These are phyloP conservation scores for Glycyrrhiza uralensis DNA, from an alignment of 306 rosid species.

Conservation along the genomic window DNA sequence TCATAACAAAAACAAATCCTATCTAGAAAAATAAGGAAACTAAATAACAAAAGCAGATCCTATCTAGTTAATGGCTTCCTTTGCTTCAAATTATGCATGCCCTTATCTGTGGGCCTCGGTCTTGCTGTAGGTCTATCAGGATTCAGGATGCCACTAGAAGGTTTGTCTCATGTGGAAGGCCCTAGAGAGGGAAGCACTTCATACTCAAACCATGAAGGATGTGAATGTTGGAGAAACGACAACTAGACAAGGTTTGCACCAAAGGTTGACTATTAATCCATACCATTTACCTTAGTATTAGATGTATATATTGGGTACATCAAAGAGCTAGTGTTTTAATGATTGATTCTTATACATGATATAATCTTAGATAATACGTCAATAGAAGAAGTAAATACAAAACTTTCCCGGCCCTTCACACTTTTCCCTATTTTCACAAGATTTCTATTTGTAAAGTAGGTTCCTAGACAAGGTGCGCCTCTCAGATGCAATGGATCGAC, in stretches of 20 bases:
- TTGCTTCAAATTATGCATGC: no score
- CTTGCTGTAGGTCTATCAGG: no score
- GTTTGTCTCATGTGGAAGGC: not conserved
- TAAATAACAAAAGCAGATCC: no score
- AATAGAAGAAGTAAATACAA: not conserved
- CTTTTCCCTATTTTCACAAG: not conserved
- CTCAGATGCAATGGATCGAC: conserved; percentile 7
- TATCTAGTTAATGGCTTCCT: no score
- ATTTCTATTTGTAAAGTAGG: not conserved
- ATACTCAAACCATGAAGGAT: not conserved
- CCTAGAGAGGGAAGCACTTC: not conserved
- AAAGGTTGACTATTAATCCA: not conserved
- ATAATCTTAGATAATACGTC: not conserved
- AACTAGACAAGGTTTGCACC: not conserved
- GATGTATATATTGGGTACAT: not conserved
- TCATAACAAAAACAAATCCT: no score
- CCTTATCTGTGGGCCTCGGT: no score
- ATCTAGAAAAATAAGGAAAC: no score
- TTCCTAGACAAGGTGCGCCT: not conserved
- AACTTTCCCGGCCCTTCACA: not conserved
- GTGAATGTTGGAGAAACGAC: not conserved
- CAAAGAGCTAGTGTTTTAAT: not conserved
- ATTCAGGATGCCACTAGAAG: not conserved
- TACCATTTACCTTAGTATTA: not conserved
- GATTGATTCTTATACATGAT: not conserved